A percentile compares a stretch with the other conserved stretches of the same genome.
Evolutionary conservation across 2,329 filamentous ascomycete genomes (phyloP).

Genomic region (Colletotrichum neosansevieriae): DNA sequence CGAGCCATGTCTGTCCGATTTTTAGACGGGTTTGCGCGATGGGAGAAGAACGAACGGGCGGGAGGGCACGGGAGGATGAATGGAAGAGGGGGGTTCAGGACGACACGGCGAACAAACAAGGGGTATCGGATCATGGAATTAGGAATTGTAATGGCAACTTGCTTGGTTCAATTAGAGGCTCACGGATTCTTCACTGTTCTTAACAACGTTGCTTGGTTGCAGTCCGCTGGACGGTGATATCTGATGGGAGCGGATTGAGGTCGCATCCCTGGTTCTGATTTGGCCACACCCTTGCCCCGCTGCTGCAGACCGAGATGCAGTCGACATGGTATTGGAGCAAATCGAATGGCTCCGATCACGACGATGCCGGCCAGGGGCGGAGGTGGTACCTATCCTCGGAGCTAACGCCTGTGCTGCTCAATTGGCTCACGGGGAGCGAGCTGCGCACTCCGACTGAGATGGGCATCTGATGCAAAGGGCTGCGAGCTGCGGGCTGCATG

Average conservation of each 20-base stretch:
- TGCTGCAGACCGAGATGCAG: conserved; percentile 15
- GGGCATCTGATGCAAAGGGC: neutral
- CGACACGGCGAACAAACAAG: conserved; percentile 27
- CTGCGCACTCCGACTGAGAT: neutral
- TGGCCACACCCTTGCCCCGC: conserved; percentile 3
- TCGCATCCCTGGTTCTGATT: conserved; percentile 15
- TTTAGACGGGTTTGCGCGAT: conserved; percentile 32
- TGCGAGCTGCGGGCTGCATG: conserved; percentile 19
- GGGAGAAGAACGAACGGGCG: neutral
- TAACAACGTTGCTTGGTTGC: conserved; percentile 1
- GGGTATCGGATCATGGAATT: conserved; percentile 33
- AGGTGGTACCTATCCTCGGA: conserved; percentile 25
- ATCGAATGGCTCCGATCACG: conserved; percentile 27
- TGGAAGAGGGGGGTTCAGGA: conserved; percentile 5
- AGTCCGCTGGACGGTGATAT: neutral
- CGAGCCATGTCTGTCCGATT: conserved; percentile 37
- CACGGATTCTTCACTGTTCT: conserved; percentile 3
- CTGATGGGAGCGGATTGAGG: neutral
- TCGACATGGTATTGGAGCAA: conserved; percentile 4
- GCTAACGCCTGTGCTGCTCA: conserved; percentile 8
- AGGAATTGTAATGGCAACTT: conserved; percentile 30
- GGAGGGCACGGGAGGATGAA: neutral
- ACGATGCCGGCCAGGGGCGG: conserved; percentile 13
- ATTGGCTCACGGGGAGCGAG: conserved; percentile 6
- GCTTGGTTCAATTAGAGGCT: conserved; percentile 23